Evolutionary conservation across 1,284 basidiomycete genomes (phyloP).

Genomic region (Athelia sp.): DNA sequence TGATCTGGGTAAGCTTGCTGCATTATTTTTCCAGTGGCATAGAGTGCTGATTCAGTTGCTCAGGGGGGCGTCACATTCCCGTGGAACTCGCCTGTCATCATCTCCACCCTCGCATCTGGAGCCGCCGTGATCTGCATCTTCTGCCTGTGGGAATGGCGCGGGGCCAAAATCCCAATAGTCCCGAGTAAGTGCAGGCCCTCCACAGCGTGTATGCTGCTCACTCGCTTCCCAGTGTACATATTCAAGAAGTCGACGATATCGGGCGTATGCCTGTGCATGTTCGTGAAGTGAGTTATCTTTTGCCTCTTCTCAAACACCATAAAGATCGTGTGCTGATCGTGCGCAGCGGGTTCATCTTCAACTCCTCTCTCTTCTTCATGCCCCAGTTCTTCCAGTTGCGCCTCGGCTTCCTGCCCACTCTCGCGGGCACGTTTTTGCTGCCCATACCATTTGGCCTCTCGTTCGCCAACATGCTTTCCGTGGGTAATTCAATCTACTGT

Average conservation of each 20-base stretch:
- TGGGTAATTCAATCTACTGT: conserved; percentile 21
- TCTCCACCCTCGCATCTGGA: conserved; percentile 58
- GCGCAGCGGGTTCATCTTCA: conserved; percentile 52
- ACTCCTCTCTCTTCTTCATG: conserved; percentile 57
- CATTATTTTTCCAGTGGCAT: no score
- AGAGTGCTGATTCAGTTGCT: not conserved
- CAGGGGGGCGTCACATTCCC: conserved; percentile 68
- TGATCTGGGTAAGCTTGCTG: conserved; percentile 63
- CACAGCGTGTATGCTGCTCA: no score
- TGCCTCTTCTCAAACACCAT: not conserved
- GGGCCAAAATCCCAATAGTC: no score
- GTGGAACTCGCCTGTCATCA: conserved; percentile 59
- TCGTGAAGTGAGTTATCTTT: conserved; percentile 46
- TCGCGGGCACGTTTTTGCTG: conserved; percentile 55
- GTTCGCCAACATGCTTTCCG: conserved; percentile 45
- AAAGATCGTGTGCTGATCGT: not conserved
- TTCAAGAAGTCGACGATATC: conserved; percentile 65
- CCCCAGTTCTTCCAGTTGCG: conserved; percentile 76
- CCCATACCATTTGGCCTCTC: conserved; percentile 64
- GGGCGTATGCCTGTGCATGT: conserved; percentile 65
- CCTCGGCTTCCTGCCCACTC: conserved; percentile 54
- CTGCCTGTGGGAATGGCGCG: conserved; percentile 69
- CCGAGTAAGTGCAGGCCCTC: no score
- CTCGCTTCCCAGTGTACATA: conserved; percentile 62
- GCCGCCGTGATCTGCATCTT: conserved; percentile 51